Conservation (phyloP, 768 basidiomycete genomes). For the Russula sp. region DNA sequence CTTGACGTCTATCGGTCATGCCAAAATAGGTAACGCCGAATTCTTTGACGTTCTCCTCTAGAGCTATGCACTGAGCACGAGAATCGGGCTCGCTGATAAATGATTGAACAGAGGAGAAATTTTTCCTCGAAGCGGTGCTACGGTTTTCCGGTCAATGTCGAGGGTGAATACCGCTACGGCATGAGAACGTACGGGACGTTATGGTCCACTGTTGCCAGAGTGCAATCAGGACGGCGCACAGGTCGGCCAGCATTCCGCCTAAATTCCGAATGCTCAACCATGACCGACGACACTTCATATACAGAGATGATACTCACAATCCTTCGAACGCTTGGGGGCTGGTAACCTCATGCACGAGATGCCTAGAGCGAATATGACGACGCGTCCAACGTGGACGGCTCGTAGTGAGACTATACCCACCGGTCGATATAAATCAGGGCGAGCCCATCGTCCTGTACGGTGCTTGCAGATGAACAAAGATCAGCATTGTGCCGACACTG, state of each 20-base stretch:
- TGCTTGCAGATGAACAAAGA: constrained; percentile 37
- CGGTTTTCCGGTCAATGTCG: not conserved
- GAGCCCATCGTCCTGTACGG: constrained; percentile 67
- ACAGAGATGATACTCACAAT: constrained; percentile 32
- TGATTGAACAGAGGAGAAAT: constrained; percentile 41
- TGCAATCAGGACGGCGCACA: constrained; percentile 60
- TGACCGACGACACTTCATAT: not conserved
- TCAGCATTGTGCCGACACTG: not conserved
- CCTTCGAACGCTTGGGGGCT: constrained; percentile 59
- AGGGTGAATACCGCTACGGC: not conserved
- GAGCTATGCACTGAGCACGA: constrained; percentile 49
- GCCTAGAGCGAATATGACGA: constrained; percentile 31
- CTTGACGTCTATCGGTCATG: constrained; percentile 60
- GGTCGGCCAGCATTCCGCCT: constrained; percentile 46
- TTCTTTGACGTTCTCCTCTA: constrained; percentile 61
- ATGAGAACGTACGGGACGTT: constrained; percentile 40
- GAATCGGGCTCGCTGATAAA: constrained; percentile 57
- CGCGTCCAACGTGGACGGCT: not conserved
- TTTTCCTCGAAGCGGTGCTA: constrained; percentile 46
- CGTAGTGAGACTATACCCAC: constrained; percentile 26
- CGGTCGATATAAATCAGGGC: constrained; percentile 70
- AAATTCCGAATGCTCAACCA: not conserved
- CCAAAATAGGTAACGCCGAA: constrained; percentile 64
- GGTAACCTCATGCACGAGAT: constrained; percentile 60
- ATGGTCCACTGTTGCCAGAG: constrained; percentile 57